Evolutionary conservation across 257 asterid genomes (phyloP).

Genomic region (Petrea volubilis): DNA sequence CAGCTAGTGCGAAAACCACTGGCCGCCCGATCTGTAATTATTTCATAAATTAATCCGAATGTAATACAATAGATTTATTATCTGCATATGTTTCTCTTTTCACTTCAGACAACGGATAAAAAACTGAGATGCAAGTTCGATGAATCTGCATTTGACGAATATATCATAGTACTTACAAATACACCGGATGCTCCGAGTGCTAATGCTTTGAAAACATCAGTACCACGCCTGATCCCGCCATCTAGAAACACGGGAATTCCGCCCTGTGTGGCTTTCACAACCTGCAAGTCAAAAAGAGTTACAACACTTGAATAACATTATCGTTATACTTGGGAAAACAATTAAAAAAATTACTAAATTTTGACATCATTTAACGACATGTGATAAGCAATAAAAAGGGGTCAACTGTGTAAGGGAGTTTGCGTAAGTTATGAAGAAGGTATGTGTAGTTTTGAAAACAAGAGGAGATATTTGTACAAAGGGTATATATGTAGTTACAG

Average conservation of each 20-base stretch:
- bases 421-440: no score
- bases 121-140: not conserved
- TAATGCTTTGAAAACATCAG: slow-evolving; percentile 82
- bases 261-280: slow-evolving; percentile 62
- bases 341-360: no score
- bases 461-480: no score
- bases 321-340: no score
- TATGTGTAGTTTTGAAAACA: no score
- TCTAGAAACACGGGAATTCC: slow-evolving; percentile 71
- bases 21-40: slow-evolving; percentile 70
- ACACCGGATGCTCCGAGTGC: slow-evolving; percentile 89
- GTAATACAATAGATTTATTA: no score
- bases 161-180: slow-evolving; percentile 46
- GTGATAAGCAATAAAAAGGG: no score
- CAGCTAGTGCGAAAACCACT: slow-evolving; percentile 62
- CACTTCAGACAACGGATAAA: not conserved
- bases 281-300: slow-evolving; percentile 34
- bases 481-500: no score
- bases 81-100: not conserved
- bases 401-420: no score
- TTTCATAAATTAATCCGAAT: not conserved
- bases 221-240: slow-evolving; percentile 84
- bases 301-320: no score
- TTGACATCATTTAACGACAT: no score
- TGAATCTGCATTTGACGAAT: not conserved